phyloP scores from a whole-genome alignment of 176 grass and related monocot species.

The Ananas comosus region DNA sequence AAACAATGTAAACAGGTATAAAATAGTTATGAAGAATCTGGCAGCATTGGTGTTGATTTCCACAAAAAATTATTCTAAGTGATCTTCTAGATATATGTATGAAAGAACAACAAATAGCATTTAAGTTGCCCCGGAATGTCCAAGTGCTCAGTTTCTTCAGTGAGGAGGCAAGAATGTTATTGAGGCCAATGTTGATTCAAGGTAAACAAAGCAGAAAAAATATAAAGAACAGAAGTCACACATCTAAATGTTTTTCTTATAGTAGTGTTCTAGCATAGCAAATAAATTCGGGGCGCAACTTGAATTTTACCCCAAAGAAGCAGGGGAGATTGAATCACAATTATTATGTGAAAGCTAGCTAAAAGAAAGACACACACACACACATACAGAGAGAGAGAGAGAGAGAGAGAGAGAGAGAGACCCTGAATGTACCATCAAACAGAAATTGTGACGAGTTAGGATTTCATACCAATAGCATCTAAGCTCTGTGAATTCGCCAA shows the following conservation, averaged over 20 bases:
- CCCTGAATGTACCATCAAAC: neutral
- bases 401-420: neutral
- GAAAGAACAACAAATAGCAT: neutral
- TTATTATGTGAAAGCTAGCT: neutral
- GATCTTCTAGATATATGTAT: neutral
- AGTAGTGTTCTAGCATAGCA: too few relatives aligned
- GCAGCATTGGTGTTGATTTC: neutral
- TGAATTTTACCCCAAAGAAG: too few relatives aligned
- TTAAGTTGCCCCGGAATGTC: neutral
- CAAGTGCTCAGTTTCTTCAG: neutral
- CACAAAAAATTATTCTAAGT: neutral
- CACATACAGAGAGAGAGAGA: neutral
- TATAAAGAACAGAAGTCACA: too few relatives aligned
- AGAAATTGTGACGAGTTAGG: neutral
- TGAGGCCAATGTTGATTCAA: too few relatives aligned
- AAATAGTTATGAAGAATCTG: neutral
- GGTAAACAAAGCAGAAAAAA: too few relatives aligned
- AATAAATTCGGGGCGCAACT: too few relatives aligned
- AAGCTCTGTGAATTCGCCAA: conserved; percentile 79
- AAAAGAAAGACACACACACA: neutral
- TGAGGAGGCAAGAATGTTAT: too few relatives aligned
- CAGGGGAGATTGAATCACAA: neutral
- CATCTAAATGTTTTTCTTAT: too few relatives aligned
- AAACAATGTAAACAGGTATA: neutral
- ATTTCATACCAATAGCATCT: conserved; percentile 58